These are phyloP conservation scores for Linnemannia schmuckeri DNA, from an alignment of 192 early-diverging fungal genomes.

Conservation along the genomic window DNA sequence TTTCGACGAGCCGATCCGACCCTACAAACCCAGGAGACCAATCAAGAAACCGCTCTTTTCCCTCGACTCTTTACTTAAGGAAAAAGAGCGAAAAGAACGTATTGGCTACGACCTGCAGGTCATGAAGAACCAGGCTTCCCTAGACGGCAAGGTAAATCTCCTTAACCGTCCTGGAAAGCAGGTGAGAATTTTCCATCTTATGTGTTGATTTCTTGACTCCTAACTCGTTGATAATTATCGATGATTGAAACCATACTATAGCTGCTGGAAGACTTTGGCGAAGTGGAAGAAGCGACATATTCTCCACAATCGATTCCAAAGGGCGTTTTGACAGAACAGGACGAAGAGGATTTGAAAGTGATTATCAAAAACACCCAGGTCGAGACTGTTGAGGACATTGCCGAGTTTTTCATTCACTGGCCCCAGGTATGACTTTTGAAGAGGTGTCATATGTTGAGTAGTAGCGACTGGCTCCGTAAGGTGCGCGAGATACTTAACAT, in stretches of 20 bases:
- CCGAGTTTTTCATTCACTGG: conserved; percentile 49
- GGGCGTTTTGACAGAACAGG: conserved; percentile 39
- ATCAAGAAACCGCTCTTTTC: conserved; percentile 25
- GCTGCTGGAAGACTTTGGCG: conserved; percentile 32
- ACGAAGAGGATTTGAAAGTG: conserved; percentile 29
- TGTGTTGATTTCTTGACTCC: not conserved
- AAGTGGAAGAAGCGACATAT: conserved; percentile 15
- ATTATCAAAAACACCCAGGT: conserved; percentile 28
- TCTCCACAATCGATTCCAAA: conserved; percentile 19
- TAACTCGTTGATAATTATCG: no score
- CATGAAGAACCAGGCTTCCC: not conserved
- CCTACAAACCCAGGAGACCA: not conserved
- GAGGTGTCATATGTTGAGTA: not conserved
- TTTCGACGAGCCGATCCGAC: not conserved
- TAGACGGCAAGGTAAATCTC: conserved; percentile 28
- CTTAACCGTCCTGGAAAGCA: not conserved
- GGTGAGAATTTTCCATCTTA: no score
- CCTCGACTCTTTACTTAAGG: conserved; percentile 35
- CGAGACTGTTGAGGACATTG: conserved; percentile 30
- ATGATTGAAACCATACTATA: not conserved
- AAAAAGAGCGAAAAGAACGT: conserved; percentile 33
- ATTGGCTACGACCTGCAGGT: conserved; percentile 35
- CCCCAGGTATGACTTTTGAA: conserved; percentile 22
- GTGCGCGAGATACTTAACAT: not conserved
- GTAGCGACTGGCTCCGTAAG: not conserved